Conservation (phyloP, 2,329 filamentous ascomycete genomes). For the Verticillium longisporum region DNA sequence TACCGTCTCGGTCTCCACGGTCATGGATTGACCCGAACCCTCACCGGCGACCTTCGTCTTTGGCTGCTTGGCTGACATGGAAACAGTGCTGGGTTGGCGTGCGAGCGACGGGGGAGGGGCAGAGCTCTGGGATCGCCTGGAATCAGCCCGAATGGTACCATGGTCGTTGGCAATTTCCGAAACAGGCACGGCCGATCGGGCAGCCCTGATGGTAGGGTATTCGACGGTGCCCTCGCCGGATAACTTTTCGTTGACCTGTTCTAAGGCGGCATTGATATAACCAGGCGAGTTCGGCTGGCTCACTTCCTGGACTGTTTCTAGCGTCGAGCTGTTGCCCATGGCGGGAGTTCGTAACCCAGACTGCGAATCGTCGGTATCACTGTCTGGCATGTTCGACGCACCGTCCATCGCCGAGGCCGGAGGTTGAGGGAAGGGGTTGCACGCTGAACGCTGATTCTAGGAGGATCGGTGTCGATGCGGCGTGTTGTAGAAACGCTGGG, state of each 20-base stretch:
- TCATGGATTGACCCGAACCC: conserved; percentile 83
- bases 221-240: conserved; percentile 36
- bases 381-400: conserved; percentile 35
- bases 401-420: conserved; percentile 16
- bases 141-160: conserved; percentile 40
- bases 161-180: conserved; percentile 62
- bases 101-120: conserved; percentile 47
- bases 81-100: conserved; percentile 58
- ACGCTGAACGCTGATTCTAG: conserved; percentile 46
- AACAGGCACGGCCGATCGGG: conserved; percentile 37
- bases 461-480: conserved; percentile 42
- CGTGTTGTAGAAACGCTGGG: conserved; percentile 36
- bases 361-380: conserved; percentile 46
- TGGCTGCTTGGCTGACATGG: conserved; percentile 57
- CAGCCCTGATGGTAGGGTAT: conserved; percentile 25
- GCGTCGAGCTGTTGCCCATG: conserved; percentile 49
- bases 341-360: conserved; percentile 54
- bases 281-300: conserved; percentile 69
- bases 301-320: conserved; percentile 90
- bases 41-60: conserved; percentile 64
- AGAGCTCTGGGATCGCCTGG: conserved; percentile 32
- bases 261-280: conserved; percentile 37
- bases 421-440: conserved; percentile 40
- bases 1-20: conserved; percentile 94
- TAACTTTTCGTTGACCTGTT: conserved; percentile 45